phyloP scores from a whole-genome alignment of 139 green algal species.

The Chlamydomonas sphaeroides region DNA sequence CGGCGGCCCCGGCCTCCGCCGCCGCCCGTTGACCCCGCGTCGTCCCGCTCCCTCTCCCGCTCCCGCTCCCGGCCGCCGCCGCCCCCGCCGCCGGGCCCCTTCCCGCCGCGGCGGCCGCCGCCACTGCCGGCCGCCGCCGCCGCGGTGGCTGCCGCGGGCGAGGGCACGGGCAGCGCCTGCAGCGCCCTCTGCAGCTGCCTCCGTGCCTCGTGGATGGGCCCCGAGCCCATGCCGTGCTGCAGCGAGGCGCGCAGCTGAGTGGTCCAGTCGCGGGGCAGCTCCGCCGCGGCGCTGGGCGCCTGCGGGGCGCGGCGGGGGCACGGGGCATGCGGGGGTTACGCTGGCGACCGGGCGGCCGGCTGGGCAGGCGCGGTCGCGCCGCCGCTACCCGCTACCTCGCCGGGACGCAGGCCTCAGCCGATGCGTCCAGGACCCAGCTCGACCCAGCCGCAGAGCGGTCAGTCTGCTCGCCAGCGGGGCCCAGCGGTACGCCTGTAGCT shows the following conservation, averaged over 20 bases:
- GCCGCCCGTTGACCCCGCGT: no score
- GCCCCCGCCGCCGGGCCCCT: neutral
- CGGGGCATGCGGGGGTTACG: neutral
- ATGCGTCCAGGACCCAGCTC: no score
- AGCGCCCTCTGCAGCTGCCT: conserved; percentile 22
- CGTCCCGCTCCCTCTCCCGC: neutral
- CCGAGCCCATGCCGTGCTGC: neutral
- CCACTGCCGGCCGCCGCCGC: neutral
- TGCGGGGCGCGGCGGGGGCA: neutral
- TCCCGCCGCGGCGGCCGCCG: neutral
- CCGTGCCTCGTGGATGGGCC: neutral
- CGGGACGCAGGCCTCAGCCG: no score
- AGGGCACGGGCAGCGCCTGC: neutral
- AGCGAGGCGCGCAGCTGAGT: conserved; percentile 6
- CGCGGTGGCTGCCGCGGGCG: neutral
- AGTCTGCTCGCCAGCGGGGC: no score
- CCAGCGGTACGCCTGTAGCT: no score
- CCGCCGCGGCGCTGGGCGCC: neutral
- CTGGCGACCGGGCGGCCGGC: neutral
- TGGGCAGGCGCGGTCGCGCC: no score
- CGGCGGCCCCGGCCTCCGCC: no score
- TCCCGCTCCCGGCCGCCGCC: neutral
- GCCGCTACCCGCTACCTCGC: no score
- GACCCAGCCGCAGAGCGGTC: no score
- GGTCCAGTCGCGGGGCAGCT: conserved; percentile 17